Evolutionary conservation across 495 filamentous ascomycete genomes (phyloP).

Genomic region (Lasiosphaeris hirsuta): DNA sequence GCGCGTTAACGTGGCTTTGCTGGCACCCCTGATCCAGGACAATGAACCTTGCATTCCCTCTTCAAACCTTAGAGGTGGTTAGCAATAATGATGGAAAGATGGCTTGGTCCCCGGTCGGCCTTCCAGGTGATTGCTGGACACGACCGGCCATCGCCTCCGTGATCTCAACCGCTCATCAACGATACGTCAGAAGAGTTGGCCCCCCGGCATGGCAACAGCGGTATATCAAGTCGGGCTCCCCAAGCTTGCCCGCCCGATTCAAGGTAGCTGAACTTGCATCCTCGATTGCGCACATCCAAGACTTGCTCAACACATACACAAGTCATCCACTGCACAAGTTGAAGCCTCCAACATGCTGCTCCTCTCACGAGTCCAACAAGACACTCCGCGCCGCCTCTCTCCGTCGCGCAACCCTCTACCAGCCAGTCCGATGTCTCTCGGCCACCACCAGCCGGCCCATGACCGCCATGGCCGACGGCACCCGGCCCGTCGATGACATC

Average conservation of each 20-base stretch:
- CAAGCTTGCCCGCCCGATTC: neutral
- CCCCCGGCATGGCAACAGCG: neutral
- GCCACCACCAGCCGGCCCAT: neutral
- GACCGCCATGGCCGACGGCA: constrained; percentile 9
- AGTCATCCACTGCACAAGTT: neutral
- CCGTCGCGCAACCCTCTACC: neutral
- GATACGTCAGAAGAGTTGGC: constrained; percentile 1
- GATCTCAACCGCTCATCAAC: neutral
- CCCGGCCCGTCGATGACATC: constrained; percentile 19
- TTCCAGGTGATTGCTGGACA: neutral
- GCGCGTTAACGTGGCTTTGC: neutral
- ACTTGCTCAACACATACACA: neutral
- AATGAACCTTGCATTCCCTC: neutral
- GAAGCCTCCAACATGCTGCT: neutral
- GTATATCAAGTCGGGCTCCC: constrained; percentile 2
- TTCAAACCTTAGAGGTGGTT: too few relatives aligned
- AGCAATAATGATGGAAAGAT: neutral
- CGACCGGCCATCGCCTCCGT: neutral
- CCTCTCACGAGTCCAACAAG: neutral
- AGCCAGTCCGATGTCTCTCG: neutral
- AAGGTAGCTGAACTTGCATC: neutral
- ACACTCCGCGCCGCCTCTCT: neutral
- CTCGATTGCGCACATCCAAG: neutral
- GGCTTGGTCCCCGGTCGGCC: neutral
- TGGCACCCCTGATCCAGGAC: constrained; percentile 3